Base-by-base conservation (phyloP, 441 rosid species). In the Croton setiger region DNA sequence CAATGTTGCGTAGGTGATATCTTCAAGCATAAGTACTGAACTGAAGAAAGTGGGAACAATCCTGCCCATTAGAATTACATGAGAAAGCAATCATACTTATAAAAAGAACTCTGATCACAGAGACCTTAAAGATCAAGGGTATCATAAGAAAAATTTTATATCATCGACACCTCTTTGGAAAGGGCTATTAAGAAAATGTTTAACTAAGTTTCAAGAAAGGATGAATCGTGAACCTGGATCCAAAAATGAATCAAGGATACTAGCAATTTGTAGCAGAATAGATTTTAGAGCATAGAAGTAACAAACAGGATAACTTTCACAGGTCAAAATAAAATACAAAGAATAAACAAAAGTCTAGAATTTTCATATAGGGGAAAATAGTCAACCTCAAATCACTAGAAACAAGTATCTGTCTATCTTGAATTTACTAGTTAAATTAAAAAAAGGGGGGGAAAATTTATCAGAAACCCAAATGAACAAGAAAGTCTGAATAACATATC, bases 11-110 rank as follows among this genome's bases (percentile, higher is more conserved):
- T 31, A 39, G 43, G 79, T 61, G 35, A 75, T 68, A 69, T 67
- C 79, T 71, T 81, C 75, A 70, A 62, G 66, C 78, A 77, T 57
- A 61, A 63, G 61, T 53, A 56, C 58, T 6, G 36, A 35, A 47
- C 58, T 6, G 36, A 35, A 37, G 33, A 64, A 45, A 55, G 4
- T 33, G 60, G 17, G 36, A 56, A 31, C 44, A 59, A 36, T 48
- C 64, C 59, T 64, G 64, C 57, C 13, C 64, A 57, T 33, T 20
- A 20, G 51, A 69, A 69, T 23, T 20, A 69, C 21, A 53, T 41
- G 20, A 39, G 43, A 39, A 39, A 49, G 35, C 20, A 37, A 49
- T 6, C n/a, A 51, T 60, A 60, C 20, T 20, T 8, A 17, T 43
- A 31, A 60, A 60, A 49, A 27, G 31, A 58, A 58, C 49, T 36